Conservation (phyloP, 306 rosid genomes). For the Alnus rubra region DNA sequence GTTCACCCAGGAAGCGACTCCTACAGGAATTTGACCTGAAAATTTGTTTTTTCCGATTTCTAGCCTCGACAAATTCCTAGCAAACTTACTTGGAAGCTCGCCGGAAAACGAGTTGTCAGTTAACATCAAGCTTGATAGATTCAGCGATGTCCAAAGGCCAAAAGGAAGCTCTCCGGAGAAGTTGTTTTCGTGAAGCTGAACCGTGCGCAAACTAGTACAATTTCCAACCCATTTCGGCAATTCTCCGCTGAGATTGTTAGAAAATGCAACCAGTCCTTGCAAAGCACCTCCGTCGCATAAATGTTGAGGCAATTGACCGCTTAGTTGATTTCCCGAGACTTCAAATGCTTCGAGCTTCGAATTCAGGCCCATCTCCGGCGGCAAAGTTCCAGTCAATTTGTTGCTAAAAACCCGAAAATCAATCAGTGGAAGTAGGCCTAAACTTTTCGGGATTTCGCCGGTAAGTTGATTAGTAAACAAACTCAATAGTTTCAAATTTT, state of each 20-base stretch:
- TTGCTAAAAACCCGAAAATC: constrained; percentile 51
- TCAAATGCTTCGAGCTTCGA: constrained; percentile 36
- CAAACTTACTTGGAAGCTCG: constrained; percentile 19
- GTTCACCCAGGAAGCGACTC: too few relatives aligned
- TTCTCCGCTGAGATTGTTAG: too few relatives aligned
- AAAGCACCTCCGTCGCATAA: too few relatives aligned
- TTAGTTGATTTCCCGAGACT: too few relatives aligned
- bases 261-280: too few relatives aligned
- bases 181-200: too few relatives aligned
- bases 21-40: constrained; percentile 51
- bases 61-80: constrained; percentile 57
- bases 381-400: constrained; percentile 72
- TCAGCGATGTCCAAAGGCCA: constrained; percentile 59
- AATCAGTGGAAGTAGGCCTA: constrained; percentile 51
- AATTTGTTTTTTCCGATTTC: constrained; percentile 66
- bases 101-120: too few relatives aligned
- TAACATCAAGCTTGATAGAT: constrained; percentile 15
- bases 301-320: too few relatives aligned
- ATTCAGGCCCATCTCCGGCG: constrained; percentile 62
- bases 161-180: constrained; percentile 34
- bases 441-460: constrained; percentile 60
- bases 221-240: too few relatives aligned
- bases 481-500: constrained; percentile 38
- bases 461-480: constrained; percentile 53
- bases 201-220: not conserved